Conservation (phyloP, 768 basidiomycete genomes). For the Auricularia sp. region DNA sequence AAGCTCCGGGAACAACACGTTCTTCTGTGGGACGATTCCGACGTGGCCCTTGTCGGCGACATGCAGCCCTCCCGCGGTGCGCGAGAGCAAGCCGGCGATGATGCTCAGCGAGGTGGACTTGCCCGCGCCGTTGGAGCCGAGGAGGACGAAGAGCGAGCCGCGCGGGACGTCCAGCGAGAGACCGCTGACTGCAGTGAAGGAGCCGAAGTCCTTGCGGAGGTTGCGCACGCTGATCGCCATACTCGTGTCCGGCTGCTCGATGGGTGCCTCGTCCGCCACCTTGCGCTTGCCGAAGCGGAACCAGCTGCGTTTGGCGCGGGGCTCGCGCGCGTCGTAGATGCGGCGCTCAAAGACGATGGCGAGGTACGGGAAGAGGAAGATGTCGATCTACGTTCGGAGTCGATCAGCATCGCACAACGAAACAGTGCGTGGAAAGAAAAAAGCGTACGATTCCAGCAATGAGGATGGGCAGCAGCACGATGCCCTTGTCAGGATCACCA, state of each 20-base stretch:
- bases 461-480: conserved; percentile 46
- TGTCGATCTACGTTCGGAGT: conserved; percentile 38
- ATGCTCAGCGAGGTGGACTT: conserved; percentile 67
- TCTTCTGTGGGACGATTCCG: conserved; percentile 76
- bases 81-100: conserved; percentile 50
- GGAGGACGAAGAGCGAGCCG: conserved; percentile 63
- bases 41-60: conserved; percentile 33
- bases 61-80: conserved; percentile 47
- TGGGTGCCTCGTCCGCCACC: neutral
- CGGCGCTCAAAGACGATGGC: conserved; percentile 47
- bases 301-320: conserved; percentile 8
- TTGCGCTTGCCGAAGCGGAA: conserved; percentile 16
- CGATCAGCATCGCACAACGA: neutral
- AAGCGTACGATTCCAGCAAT: conserved; percentile 52
- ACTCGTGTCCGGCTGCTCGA: conserved; percentile 25
- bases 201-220: conserved; percentile 46
- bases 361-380: conserved; percentile 66
- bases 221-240: conserved; percentile 51
- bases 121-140: conserved; percentile 71
- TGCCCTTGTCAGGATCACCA: conserved; percentile 48
- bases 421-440: neutral
- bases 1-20: conserved; percentile 69
- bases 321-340: conserved; percentile 49
- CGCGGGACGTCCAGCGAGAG: conserved; percentile 62
- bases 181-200: conserved; percentile 53